phyloP scores from a whole-genome alignment of 306 rosid species.

The Heteromeles arbutifolia region DNA sequence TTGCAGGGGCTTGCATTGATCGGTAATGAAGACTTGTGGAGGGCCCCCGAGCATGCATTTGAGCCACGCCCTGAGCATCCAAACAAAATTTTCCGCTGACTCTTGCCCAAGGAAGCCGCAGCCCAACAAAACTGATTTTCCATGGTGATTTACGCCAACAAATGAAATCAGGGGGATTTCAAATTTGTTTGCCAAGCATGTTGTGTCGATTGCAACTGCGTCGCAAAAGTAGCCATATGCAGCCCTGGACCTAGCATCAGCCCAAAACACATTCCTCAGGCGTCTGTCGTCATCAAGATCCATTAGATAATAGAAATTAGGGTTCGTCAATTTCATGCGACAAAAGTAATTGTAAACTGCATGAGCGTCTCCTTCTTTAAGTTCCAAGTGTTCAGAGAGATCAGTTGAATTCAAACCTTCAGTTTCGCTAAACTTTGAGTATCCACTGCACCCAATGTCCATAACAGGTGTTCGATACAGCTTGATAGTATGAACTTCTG shows the following conservation, averaged over 20 bases:
- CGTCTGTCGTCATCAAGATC: constrained; percentile 60
- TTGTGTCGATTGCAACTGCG: constrained; percentile 53
- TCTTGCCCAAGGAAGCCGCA: constrained; percentile 69
- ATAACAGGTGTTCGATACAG: constrained; percentile 46
- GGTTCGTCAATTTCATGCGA: constrained; percentile 64
- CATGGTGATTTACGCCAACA: constrained; percentile 65
- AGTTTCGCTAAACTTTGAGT: constrained; percentile 34
- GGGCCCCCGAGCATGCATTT: constrained; percentile 57
- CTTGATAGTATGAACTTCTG: constrained; percentile 70
- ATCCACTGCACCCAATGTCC: constrained; percentile 35
- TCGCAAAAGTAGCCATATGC: constrained; percentile 55
- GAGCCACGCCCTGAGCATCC: constrained; percentile 69
- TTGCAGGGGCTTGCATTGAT: constrained; percentile 56
- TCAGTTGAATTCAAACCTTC: constrained; percentile 39
- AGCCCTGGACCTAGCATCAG: constrained; percentile 64
- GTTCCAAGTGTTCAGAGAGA: constrained; percentile 52
- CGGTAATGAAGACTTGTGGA: constrained; percentile 56
- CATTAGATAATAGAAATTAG: constrained; percentile 64
- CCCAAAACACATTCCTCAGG: constrained; percentile 73
- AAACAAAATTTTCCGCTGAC: constrained; percentile 50
- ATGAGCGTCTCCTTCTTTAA: constrained; percentile 66
- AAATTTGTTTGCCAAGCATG: constrained; percentile 64
- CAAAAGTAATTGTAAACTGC: constrained; percentile 71
- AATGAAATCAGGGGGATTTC: constrained; percentile 67
- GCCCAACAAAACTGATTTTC: constrained; percentile 60